Evolutionary conservation across 83 land plant genomes (phyloP), one percentile per base, ranked within the genome.

Genomic region (Picea abies): DNA sequence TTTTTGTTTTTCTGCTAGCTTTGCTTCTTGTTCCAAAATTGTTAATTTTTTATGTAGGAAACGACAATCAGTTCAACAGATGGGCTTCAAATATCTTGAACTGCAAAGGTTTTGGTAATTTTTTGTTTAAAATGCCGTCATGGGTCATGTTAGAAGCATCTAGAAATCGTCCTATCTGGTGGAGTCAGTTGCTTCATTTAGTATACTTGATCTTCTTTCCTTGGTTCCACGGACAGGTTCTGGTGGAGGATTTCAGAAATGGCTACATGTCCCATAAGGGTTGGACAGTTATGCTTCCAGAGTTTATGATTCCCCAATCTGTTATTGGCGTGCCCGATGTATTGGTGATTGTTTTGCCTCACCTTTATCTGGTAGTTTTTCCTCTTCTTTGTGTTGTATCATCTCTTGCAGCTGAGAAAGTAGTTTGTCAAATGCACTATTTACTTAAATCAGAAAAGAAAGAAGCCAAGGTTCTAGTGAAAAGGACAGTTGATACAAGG

Each of bases 261-360:
- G 88, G 86, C 44, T 92, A 85, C 81, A 88, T 94, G 96, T 90
- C 93, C 29, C 81, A 84, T 62, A 85, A 76, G 71, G 98, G 98
- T 44, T 96, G 98, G 98, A 82, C 80, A 1, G 72, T 92, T 16
- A 80, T 81, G 26, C 7, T 63, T 84, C 63, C 63, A n/a, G 69
- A 61, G 11, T 29, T 17, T 20, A 60, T 16, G 4, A 52, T 41
- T 35, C 73, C 63, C 12, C 63, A 84, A 10, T 77, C 69, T 67
- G 89, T 80, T 79, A 7, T 90, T 52, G 98, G 93, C 9, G 85
- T 84, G 80, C 98, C 98, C 11, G 98, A 95, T 81, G 79, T 95
- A 23, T 86, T 95, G 90, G 94, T 93, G 68, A 79, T 93, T 61
- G 92, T 95, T 83, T 67, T 95, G 70, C 90, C 96, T 29, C 96